Conservation (phyloP, 148 eudicot species). For the Rheum nobile region DNA sequence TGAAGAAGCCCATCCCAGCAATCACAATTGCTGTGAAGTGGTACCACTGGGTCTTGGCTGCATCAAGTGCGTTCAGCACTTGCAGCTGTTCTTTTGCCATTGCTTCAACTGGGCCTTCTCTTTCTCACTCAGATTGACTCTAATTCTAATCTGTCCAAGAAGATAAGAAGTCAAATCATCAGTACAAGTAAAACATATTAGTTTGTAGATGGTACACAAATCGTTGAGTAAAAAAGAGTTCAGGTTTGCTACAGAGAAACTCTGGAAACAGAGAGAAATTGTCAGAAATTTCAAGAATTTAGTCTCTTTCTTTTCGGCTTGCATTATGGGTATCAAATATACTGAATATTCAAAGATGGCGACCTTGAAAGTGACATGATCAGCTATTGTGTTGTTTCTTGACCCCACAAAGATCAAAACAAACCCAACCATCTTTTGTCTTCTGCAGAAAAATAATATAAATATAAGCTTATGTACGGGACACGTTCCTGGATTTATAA, state of each 20-base stretch:
- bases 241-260: too few species aligned
- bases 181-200: too few species aligned
- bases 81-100: neutral
- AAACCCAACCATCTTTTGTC: too few species aligned
- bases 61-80: conserved; percentile 10
- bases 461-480: neutral
- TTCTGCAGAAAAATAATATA: too few species aligned
- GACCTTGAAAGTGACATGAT: neutral
- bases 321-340: neutral
- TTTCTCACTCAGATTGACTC: too few species aligned
- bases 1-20: conserved; percentile 14
- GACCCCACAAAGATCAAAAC: neutral
- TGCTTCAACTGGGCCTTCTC: too few species aligned
- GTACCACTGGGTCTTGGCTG: conserved; percentile 11
- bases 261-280: too few species aligned
- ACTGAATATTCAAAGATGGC: neutral
- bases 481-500: too few species aligned
- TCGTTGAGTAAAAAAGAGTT: too few species aligned
- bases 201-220: too few species aligned
- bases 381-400: neutral
- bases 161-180: neutral
- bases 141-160: neutral
- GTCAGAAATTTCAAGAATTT: too few species aligned
- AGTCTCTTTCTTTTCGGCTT: too few species aligned
- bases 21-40: conserved; percentile 10